Evolutionary conservation across 805 yeast species (phyloP).

Genomic region (Kregervanrija fluxuum): DNA sequence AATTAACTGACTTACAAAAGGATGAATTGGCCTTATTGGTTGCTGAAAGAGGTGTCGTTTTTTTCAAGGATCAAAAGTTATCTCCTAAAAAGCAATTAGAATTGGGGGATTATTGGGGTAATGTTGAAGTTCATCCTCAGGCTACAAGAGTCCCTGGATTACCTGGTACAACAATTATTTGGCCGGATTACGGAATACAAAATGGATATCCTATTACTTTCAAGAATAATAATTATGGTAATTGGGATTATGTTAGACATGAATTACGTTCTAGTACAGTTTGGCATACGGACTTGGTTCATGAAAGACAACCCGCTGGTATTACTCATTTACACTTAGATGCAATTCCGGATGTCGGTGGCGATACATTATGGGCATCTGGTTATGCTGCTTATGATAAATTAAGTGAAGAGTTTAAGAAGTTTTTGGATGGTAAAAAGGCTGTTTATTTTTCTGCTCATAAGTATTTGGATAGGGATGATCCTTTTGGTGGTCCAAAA

Average conservation of each 20-base stretch:
- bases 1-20: constrained; percentile 34
- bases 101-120: constrained; percentile 32
- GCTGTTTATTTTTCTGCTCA: constrained; percentile 39
- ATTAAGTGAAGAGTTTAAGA: constrained; percentile 42
- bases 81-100: constrained; percentile 2
- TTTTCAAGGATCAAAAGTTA: constrained; percentile 38
- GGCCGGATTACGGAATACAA: constrained; percentile 32
- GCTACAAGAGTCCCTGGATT: constrained; percentile 29
- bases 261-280: constrained; percentile 12
- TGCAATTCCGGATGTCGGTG: constrained; percentile 43
- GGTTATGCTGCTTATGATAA: constrained; percentile 55
- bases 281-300: constrained; percentile 50
- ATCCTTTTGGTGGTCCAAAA: constrained; percentile 40
- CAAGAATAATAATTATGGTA: constrained; percentile 17
- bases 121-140: constrained; percentile 13
- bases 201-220: constrained; percentile 13
- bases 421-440: constrained; percentile 45
- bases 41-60: constrained; percentile 45
- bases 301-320: constrained; percentile 48
- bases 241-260: constrained; percentile 11
- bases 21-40: constrained; percentile 42
- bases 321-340: constrained; percentile 45
- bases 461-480: constrained; percentile 31
- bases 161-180: constrained; percentile 34
- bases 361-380: constrained; percentile 51